phyloP scores from a whole-genome alignment of 1,284 basidiomycete species.

The Agaricales sp. region DNA sequence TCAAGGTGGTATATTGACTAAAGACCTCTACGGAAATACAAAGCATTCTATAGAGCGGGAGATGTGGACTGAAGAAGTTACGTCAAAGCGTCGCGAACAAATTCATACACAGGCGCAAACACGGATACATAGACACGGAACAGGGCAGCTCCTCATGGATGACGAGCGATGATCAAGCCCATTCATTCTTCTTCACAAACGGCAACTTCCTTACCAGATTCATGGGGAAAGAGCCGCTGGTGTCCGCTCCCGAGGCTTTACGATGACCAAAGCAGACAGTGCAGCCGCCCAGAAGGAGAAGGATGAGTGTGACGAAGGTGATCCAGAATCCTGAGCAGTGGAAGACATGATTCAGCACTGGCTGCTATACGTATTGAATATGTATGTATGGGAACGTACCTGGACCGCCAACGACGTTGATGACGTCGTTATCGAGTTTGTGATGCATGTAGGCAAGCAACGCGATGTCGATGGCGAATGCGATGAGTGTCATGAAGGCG shows the following conservation, averaged over 20 bases:
- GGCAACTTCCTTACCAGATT: neutral
- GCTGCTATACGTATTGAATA: no score
- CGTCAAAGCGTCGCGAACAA: no score
- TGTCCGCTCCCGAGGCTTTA: conserved; percentile 1
- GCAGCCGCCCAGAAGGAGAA: conserved; percentile 36
- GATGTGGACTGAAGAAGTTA: no score
- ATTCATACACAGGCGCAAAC: no score
- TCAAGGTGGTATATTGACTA: no score
- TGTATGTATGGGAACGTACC: conserved; percentile 23
- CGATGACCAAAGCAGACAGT: conserved; percentile 41
- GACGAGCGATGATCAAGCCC: neutral
- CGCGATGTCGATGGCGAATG: conserved; percentile 44
- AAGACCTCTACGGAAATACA: no score
- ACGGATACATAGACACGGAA: no score
- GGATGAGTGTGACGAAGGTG: conserved; percentile 37
- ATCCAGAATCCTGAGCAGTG: conserved; percentile 39
- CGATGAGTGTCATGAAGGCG: conserved; percentile 35
- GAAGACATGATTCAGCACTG: neutral
- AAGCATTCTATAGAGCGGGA: no score
- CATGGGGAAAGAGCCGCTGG: neutral
- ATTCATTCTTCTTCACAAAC: neutral
- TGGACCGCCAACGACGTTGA: conserved; percentile 28
- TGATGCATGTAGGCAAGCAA: conserved; percentile 34
- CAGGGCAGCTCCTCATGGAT: no score
- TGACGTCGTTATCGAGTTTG: conserved; percentile 25